Conservation (phyloP, 2,329 filamentous ascomycete genomes). For the Trichoderma sp. region DNA sequence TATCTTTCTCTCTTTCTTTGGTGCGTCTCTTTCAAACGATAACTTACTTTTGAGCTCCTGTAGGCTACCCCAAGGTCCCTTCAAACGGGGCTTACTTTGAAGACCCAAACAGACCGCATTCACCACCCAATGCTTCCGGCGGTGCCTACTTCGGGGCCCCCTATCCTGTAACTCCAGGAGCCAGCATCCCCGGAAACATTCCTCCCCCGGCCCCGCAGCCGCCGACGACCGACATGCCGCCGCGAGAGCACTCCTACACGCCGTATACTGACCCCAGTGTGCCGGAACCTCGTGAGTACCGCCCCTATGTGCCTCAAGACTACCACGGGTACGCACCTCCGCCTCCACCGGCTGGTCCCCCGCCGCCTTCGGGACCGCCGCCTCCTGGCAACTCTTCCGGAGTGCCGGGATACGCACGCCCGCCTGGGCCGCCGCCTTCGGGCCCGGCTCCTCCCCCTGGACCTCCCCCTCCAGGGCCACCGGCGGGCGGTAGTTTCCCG, state of each 20-base stretch:
- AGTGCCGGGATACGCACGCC: slow-evolving; percentile 22
- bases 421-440: slow-evolving; percentile 35
- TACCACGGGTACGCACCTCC: slow-evolving; percentile 46
- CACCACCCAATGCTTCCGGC: slow-evolving; percentile 54
- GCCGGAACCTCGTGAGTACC: slow-evolving; percentile 39
- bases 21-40: not conserved
- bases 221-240: not conserved
- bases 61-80: slow-evolving; percentile 10
- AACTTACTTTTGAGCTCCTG: slow-evolving; percentile 22
- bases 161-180: slow-evolving; percentile 38
- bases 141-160: slow-evolving; percentile 50
- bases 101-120: slow-evolving; percentile 42
- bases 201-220: slow-evolving; percentile 23
- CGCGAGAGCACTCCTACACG: slow-evolving; percentile 32
- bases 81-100: slow-evolving; percentile 40
- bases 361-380: slow-evolving; percentile 23
- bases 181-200: slow-evolving; percentile 30
- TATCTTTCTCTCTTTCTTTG: not conserved
- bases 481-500: slow-evolving; percentile 37
- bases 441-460: slow-evolving; percentile 36
- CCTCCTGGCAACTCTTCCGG: slow-evolving; percentile 12
- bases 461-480: slow-evolving; percentile 37
- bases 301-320: slow-evolving; percentile 47
- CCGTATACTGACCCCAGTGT: slow-evolving; percentile 36
- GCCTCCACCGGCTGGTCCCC: slow-evolving; percentile 40